These are phyloP conservation scores for Mortierella sp. DNA, from an alignment of 371 early-diverging fungal genomes.

Conservation along the genomic window DNA sequence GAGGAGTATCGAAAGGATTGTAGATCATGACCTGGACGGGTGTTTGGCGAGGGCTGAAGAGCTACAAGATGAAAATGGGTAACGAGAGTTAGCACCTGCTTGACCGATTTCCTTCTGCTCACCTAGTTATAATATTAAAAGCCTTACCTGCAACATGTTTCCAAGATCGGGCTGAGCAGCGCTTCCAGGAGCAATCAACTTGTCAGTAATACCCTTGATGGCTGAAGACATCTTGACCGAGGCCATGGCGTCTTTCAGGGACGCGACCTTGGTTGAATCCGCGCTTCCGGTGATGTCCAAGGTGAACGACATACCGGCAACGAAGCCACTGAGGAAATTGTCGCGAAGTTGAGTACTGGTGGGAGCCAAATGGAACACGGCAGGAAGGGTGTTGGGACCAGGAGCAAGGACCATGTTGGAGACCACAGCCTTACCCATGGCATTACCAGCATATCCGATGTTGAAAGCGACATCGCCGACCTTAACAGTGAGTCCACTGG, in stretches of 20 bases:
- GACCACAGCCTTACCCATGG: conserved; percentile 52
- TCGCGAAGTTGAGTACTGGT: conserved; percentile 26
- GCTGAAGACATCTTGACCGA: conserved; percentile 58
- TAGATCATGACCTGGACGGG: conserved; percentile 58
- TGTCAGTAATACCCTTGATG: conserved; percentile 59
- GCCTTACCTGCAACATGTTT: conserved; percentile 25
- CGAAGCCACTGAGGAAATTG: conserved; percentile 41
- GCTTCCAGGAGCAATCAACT: conserved; percentile 51
- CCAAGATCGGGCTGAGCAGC: conserved; percentile 26
- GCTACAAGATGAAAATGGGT: not conserved
- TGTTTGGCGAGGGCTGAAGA: conserved; percentile 17
- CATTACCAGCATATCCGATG: conserved; percentile 54
- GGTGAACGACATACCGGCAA: conserved; percentile 53
- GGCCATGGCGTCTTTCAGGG: conserved; percentile 61
- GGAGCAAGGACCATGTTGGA: conserved; percentile 58
- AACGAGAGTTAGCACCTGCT: not conserved
- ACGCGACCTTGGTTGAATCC: conserved; percentile 56
- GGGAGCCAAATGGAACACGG: conserved; percentile 54
- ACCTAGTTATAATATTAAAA: not conserved
- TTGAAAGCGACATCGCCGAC: conserved; percentile 63
- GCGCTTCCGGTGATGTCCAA: conserved; percentile 58
- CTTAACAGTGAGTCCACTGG: conserved; percentile 65
- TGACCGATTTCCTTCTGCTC: no score
- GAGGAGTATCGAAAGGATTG: conserved; percentile 61
- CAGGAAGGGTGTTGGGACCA: conserved; percentile 59